Evolutionary conservation across 345 rosid species (phyloP), one percentile per base, ranked within the genome.

Genomic region (Populus davidiana): DNA sequence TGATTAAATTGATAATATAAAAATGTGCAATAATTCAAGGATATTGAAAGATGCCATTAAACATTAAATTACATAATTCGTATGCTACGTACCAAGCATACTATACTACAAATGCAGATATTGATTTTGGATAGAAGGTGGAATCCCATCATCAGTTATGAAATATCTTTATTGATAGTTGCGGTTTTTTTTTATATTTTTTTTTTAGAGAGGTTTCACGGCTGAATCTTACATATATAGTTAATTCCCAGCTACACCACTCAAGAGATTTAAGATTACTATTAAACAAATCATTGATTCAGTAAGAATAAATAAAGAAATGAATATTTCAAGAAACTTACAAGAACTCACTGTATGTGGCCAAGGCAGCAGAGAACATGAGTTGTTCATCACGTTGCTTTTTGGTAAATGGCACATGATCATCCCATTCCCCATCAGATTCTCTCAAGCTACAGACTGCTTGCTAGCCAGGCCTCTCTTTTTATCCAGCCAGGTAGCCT

Each of bases 331-430:
- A 59, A 4, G 63, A 23, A 59, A 56, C 63, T n/a, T 8, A 4
- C 63, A 1, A 3, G 8, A 56, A 56, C 13, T 3, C 63, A 59
- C 64, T 5, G 50, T 47, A 47, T 47, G 50, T 14, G 16, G 4
- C 50, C 18, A 14, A 13, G 50, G 64, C 27, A 59, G 14, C 64
- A 27, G 31, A 16, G 8, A 63, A 12, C n/a, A 63, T 73, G 76
- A 31, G 70, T 2, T 74, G 77, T 41, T 41, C 41, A 62, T 73
- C 76, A 73, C 41, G 70, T 63, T 64, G 77, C 38, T 63, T 62
- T 41, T 31, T 43, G 25, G 12, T 20, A 11, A 29, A 29, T 3
- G 44, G 39, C 77, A 74, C 77, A 63, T 74, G 69, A 74, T 63
- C 56, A 39, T 17, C 68, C 31, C 1, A 27, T 25, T 25, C 25